Evolutionary conservation across 352 stramenopile species (phyloP).

Genomic region (Phytophthora fragariaefolia): DNA sequence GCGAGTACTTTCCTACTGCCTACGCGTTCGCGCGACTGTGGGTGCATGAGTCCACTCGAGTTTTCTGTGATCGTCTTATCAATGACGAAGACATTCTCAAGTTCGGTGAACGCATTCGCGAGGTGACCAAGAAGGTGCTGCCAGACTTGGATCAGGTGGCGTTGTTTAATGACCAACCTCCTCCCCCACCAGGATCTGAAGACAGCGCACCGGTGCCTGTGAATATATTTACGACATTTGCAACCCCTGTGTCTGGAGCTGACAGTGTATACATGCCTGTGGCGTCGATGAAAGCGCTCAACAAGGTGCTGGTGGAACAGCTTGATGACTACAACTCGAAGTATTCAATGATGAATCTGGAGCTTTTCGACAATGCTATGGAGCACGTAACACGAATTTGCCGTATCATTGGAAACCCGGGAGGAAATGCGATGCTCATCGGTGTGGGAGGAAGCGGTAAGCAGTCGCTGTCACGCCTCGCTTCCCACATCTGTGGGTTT

Average conservation of each 20-base stretch:
- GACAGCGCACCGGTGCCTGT: constrained; percentile 41
- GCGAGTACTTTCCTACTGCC: constrained; percentile 92
- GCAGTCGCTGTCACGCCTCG: constrained; percentile 95
- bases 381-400: constrained; percentile 97
- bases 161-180: constrained; percentile 79
- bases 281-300: constrained; percentile 83
- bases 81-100: constrained; percentile 94
- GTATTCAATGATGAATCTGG: constrained; percentile 98
- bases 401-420: constrained; percentile 96
- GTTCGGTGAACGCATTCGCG: constrained; percentile 92
- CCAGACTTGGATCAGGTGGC: constrained; percentile 86
- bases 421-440: constrained; percentile 98
- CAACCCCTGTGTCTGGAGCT: constrained; percentile 64
- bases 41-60: constrained; percentile 97
- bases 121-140: constrained; percentile 94
- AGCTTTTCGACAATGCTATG: constrained; percentile 98
- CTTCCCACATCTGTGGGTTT: constrained; percentile 97
- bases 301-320: constrained; percentile 93
- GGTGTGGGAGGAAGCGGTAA: constrained; percentile 97
- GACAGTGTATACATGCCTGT: constrained; percentile 83
- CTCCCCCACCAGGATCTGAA: constrained; percentile 27
- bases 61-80: constrained; percentile 97
- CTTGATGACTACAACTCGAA: constrained; percentile 97
- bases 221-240: constrained; percentile 97
- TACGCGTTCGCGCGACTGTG: constrained; percentile 92